Percentiles rank a stretch among this genome's conserved stretches.
Conservation (phyloP, 208 protist species). For the Acanthamoeba royreba region DNA sequence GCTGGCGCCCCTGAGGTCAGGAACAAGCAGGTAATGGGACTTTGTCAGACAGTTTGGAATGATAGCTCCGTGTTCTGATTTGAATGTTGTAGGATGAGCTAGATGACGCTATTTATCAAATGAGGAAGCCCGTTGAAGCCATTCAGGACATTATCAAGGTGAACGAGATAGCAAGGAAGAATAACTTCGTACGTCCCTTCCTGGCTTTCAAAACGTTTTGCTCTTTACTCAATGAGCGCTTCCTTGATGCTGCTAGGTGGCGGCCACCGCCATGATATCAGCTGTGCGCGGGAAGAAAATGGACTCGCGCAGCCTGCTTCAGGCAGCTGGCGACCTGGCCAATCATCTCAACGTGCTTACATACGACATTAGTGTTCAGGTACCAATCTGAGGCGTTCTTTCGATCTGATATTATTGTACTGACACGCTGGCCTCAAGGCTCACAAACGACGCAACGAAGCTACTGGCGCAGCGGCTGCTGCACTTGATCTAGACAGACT, state of each 20-base stretch:
- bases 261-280: background rate
- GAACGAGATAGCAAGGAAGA: background rate
- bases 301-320: background rate
- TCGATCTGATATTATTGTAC: background rate
- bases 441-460: background rate
- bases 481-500: conserved; percentile 26
- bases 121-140: background rate
- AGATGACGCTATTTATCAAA: background rate
- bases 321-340: background rate
- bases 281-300: background rate
- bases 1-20: background rate
- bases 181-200: background rate
- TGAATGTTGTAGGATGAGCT: background rate
- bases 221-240: background rate
- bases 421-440: background rate
- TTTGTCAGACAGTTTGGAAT: background rate
- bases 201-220: background rate
- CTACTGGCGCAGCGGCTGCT: background rate
- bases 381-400: background rate
- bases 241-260: background rate
- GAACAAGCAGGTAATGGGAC: background rate
- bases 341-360: background rate
- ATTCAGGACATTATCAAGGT: background rate
- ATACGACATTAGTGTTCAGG: background rate
- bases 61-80: background rate